These are phyloP conservation scores for Trichoderma gamsii DNA, from an alignment of 495 filamentous ascomycete species.

Conservation along the genomic window DNA sequence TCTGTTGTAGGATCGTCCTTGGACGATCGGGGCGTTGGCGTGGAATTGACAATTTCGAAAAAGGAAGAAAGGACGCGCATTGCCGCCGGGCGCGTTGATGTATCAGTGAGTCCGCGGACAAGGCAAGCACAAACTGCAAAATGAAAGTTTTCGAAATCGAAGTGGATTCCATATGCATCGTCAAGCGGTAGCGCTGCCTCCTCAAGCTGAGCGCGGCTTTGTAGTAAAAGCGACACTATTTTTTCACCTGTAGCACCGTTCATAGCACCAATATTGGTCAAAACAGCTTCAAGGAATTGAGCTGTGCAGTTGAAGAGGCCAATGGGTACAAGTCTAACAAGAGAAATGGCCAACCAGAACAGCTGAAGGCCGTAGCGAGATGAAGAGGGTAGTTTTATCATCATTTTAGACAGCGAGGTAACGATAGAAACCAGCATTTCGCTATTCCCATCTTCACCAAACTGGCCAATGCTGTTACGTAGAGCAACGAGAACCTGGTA, in stretches of 20 bases:
- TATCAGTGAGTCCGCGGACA: slow-evolving; percentile 54
- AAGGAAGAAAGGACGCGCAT: slow-evolving; percentile 53
- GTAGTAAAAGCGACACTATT: slow-evolving; percentile 50
- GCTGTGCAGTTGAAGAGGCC: slow-evolving; percentile 57
- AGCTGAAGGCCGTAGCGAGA: slow-evolving; percentile 62
- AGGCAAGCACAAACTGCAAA: slow-evolving; percentile 55
- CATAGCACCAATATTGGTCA: slow-evolving; percentile 52
- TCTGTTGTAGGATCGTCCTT: slow-evolving; percentile 30
- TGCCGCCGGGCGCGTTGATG: slow-evolving; percentile 48
- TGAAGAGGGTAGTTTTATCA: slow-evolving; percentile 55
- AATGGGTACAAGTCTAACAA: slow-evolving; percentile 55
- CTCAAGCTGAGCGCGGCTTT: slow-evolving; percentile 50
- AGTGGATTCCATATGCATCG: slow-evolving; percentile 55
- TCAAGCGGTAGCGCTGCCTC: slow-evolving; percentile 53
- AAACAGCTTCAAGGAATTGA: slow-evolving; percentile 53
- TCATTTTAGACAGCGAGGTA: slow-evolving; percentile 60
- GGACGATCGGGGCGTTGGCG: slow-evolving; percentile 16
- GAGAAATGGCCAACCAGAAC: slow-evolving; percentile 61
- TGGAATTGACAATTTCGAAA: slow-evolving; percentile 42
- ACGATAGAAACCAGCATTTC: slow-evolving; percentile 64
- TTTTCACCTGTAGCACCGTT: slow-evolving; percentile 51
- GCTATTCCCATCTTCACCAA: slow-evolving; percentile 51
- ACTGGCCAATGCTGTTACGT: slow-evolving; percentile 51
- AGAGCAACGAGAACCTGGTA: slow-evolving; percentile 64
- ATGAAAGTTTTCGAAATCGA: slow-evolving; percentile 57